phyloP scores from a whole-genome alignment of 2,329 filamentous ascomycete species.

The Fusarium falciforme region DNA sequence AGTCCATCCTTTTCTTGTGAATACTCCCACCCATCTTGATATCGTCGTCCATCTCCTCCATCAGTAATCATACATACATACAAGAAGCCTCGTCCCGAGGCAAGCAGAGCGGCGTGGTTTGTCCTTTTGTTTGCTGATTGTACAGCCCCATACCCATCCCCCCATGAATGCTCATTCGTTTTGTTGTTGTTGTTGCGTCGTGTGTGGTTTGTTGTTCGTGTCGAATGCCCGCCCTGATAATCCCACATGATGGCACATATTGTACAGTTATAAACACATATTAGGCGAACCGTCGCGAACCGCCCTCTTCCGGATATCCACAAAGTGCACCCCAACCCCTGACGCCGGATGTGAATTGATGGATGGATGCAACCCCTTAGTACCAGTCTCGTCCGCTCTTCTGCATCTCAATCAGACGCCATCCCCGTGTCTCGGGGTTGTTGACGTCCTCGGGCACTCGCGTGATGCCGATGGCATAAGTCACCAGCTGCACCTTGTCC shows the following conservation, averaged over 20 bases:
- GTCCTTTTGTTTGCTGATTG: slow-evolving; percentile 36
- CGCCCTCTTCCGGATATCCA: slow-evolving; percentile 36
- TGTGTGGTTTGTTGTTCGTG: slow-evolving; percentile 33
- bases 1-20: slow-evolving; percentile 24
- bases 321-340: slow-evolving; percentile 35
- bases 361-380: slow-evolving; percentile 48
- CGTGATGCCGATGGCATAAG: slow-evolving; percentile 97
- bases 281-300: slow-evolving; percentile 30
- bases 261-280: slow-evolving; percentile 50
- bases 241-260: slow-evolving; percentile 46
- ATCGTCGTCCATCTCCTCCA: slow-evolving; percentile 16
- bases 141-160: slow-evolving; percentile 37
- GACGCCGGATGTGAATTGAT: slow-evolving; percentile 37
- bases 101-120: slow-evolving; percentile 50
- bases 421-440: slow-evolving; percentile 96
- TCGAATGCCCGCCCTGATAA: slow-evolving; percentile 39
- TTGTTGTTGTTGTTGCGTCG: slow-evolving; percentile 5
- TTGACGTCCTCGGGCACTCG: slow-evolving; percentile 93
- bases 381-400: slow-evolving; percentile 94
- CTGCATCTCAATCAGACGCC: slow-evolving; percentile 98
- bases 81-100: slow-evolving; percentile 42
- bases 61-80: slow-evolving; percentile 49
- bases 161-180: slow-evolving; percentile 30
- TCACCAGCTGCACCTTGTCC: slow-evolving; percentile 97
- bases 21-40: slow-evolving; percentile 33